Conservation (phyloP, 2,329 filamentous ascomycete species). For the Fusarium begoniae region DNA sequence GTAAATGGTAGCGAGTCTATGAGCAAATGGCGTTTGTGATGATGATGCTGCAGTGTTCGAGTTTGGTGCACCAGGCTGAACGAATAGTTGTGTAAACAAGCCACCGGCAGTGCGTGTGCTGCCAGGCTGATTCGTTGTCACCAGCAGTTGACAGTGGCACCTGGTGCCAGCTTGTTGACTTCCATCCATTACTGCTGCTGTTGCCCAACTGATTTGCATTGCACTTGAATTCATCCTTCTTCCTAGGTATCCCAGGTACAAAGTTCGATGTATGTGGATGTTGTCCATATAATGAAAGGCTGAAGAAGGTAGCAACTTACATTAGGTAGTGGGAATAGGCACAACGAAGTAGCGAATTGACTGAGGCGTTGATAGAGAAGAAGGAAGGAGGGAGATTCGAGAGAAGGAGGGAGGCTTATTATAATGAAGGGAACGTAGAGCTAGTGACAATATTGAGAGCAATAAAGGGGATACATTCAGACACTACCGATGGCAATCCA, state of each 20-base stretch:
- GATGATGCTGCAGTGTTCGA: slow-evolving; percentile 5
- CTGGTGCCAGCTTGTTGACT: not conserved
- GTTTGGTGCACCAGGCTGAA: not conserved
- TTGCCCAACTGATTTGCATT: not conserved
- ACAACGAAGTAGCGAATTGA: slow-evolving; percentile 36
- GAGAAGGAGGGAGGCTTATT: slow-evolving; percentile 35
- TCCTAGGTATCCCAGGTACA: not conserved
- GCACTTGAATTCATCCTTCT: not conserved
- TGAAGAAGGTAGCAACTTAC: slow-evolving; percentile 25
- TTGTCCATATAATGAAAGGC: slow-evolving; percentile 1
- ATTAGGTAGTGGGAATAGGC: slow-evolving; percentile 30
- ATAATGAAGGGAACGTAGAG: slow-evolving; percentile 33
- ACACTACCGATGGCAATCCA: slow-evolving; percentile 14
- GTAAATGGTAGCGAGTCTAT: not conserved
- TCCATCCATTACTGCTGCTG: not conserved
- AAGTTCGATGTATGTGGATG: not conserved
- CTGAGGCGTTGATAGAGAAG: slow-evolving; percentile 36
- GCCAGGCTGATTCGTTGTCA: not conserved
- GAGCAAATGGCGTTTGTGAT: not conserved
- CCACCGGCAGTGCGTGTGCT: not conserved
- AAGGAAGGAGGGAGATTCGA: slow-evolving; percentile 8
- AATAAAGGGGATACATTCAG: slow-evolving; percentile 29
- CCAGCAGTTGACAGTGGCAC: not conserved
- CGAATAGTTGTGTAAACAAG: not conserved
- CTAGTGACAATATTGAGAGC: slow-evolving; percentile 23